Evolutionary conservation across 1,284 basidiomycete species (phyloP), one percentile per base, ranked within the genome.

Genomic region (Trichosporon asahii): DNA sequence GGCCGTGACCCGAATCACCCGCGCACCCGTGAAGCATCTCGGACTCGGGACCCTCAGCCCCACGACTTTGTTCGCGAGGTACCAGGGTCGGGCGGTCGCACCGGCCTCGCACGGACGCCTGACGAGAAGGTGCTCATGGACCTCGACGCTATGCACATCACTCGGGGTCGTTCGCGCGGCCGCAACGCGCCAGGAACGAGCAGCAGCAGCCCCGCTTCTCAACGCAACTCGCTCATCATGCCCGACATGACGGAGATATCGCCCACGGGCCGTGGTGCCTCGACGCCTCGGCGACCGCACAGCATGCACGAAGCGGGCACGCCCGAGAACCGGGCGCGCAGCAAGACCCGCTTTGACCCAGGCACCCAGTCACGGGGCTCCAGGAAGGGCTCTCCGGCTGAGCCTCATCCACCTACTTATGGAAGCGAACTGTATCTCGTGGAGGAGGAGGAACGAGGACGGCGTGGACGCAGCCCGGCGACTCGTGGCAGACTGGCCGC

Each of bases 141-240:
- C 18, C 57, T 61, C 29, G 57, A 61, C 57, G 57, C 57, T 23
- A 61, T 61, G 57, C 57, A 61, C 27, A 61, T 61, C 15, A 61
- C 57, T 29, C 57, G 57, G 57, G 57, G 57, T 18, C 57, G 57
- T 18, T 61, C 57, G 57, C 57, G 57, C 15, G 57, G 57, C 27
- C 57, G 57, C 8, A 31, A 15, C 18, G 57, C 27, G 5, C 27
- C 57, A 4, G 57, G 57, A 9, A 61, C 57, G 15, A 31, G 27
- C 15, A 61, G 57, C 29, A 61, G 15, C 57, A 61, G 57, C 57
- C 57, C 57, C 7, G 57, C 27, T 8, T 61, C 57, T 18, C 14
- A 31, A 31, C 57, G 57, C 15, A 61, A n/a, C 27, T 61, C 57
- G 27, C 18, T 61, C 57, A n/a, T 61, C 3, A 29, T 31, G 5